phyloP scores from a whole-genome alignment of 371 early-diverging fungal species.

The Nematocida ausubeli region DNA sequence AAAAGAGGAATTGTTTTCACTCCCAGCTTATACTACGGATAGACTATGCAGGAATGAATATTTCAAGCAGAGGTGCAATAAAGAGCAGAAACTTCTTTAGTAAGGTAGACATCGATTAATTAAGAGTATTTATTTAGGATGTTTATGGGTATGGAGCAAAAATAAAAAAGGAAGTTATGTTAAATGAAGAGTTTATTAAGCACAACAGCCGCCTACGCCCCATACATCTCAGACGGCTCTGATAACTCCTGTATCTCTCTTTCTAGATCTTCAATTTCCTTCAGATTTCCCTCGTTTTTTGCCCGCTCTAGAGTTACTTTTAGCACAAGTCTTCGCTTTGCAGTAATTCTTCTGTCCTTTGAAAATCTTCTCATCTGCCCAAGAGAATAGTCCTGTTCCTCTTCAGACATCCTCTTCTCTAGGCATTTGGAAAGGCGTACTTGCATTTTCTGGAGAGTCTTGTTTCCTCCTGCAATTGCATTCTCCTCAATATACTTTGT shows the following conservation, averaged over 20 bases:
- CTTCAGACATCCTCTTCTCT: slow-evolving; percentile 52
- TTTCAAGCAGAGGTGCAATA: no score
- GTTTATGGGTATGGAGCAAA: background rate
- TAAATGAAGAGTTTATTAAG: background rate
- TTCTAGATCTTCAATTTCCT: slow-evolving; percentile 58
- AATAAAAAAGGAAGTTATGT: background rate
- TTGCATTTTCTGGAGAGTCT: slow-evolving; percentile 18
- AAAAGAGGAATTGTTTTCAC: slow-evolving; percentile 65
- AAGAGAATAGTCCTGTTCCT: slow-evolving; percentile 59
- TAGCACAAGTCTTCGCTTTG: slow-evolving; percentile 55
- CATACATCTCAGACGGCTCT: slow-evolving; percentile 2
- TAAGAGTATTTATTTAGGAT: background rate
- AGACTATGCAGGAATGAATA: no score
- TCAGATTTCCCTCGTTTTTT: slow-evolving; percentile 43
- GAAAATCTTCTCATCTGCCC: slow-evolving; percentile 47
- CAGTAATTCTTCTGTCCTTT: slow-evolving; percentile 46
- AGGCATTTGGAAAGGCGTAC: slow-evolving; percentile 43
- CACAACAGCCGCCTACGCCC: background rate
- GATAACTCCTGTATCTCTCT: slow-evolving; percentile 42
- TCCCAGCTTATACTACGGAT: slow-evolving; percentile 65
- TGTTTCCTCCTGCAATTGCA: slow-evolving; percentile 34
- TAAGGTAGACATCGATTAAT: no score
- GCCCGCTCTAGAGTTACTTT: slow-evolving; percentile 52
- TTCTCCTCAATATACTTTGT: slow-evolving; percentile 48
- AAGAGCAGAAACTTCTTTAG: no score